phyloP scores from a whole-genome alignment of 495 filamentous ascomycete genomes.

The Neurospora sp. region DNA sequence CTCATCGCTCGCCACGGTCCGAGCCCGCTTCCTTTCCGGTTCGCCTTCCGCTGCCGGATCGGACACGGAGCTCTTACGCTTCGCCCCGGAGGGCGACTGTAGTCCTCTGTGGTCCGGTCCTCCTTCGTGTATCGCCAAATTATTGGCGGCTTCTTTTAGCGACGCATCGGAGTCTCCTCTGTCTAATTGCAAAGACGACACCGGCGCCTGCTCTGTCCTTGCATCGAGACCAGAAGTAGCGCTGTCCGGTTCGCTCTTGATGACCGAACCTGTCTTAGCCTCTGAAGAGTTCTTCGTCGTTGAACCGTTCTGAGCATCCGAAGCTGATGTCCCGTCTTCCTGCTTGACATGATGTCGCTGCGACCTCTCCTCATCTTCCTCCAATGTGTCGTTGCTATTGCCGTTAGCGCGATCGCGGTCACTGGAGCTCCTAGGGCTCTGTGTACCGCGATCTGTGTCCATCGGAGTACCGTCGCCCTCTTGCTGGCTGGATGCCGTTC shows the following conservation, averaged over 20 bases:
- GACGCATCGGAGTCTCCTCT: conserved; percentile 35
- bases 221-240: background rate
- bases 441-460: conserved; percentile 18
- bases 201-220: background rate
- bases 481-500: conserved; percentile 12
- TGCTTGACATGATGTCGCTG: background rate
- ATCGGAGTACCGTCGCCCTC: conserved; percentile 6
- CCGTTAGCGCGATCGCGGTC: background rate
- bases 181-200: conserved; percentile 15
- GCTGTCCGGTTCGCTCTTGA: conserved; percentile 7
- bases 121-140: conserved; percentile 26
- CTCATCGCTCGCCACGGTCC: conserved; percentile 9
- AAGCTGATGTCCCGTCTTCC: background rate
- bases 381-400: background rate
- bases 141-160: conserved; percentile 39
- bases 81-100: conserved; percentile 16
- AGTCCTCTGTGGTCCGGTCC: conserved; percentile 19
- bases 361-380: background rate
- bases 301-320: background rate
- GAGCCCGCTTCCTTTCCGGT: conserved; percentile 17
- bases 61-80: conserved; percentile 21
- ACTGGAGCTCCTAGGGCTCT: conserved; percentile 13
- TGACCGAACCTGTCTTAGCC: background rate
- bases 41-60: conserved; percentile 16
- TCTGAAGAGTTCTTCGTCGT: background rate